Evolutionary conservation across 2,329 filamentous ascomycete species (phyloP).

Genomic region (Periglandula ipomoeae): DNA sequence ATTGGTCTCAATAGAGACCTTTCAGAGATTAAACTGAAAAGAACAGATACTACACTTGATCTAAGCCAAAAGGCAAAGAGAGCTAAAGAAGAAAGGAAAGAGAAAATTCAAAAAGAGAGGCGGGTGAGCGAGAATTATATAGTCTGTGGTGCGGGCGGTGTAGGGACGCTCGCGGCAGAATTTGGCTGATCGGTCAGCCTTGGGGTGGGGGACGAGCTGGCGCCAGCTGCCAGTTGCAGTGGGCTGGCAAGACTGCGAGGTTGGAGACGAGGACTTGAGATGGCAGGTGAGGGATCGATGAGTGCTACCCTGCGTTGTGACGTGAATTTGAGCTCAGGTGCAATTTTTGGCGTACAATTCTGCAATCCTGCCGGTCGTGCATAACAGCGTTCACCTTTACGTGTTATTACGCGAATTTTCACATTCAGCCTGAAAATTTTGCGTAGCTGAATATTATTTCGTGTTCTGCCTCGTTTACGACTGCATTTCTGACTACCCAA

Average conservation of each 20-base stretch:
- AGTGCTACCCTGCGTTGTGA: too few species aligned
- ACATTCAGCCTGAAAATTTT: too few species aligned
- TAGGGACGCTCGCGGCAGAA: constrained; percentile 8
- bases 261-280: constrained; percentile 2
- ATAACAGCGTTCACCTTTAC: too few species aligned
- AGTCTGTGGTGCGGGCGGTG: constrained; percentile 9
- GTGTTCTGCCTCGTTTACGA: background rate
- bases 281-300: too few species aligned
- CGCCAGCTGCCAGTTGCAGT: background rate
- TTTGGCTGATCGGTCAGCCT: background rate
- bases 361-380: too few species aligned
- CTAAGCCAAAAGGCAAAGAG: constrained; percentile 59
- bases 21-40: constrained; percentile 97
- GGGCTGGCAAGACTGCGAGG: background rate
- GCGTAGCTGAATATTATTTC: background rate
- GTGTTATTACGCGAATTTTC: too few species aligned
- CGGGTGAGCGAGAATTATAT: constrained; percentile 16
- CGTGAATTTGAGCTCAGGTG: too few species aligned
- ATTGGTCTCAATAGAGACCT: constrained; percentile 62
- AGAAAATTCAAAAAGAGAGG: constrained; percentile 12
- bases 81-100: constrained; percentile 29
- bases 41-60: constrained; percentile 96
- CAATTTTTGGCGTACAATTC: too few species aligned
- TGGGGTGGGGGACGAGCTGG: constrained; percentile 3
- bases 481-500: background rate